phyloP scores from a whole-genome alignment of 164 flowering plant genomes.

The Sextonia rubra region DNA sequence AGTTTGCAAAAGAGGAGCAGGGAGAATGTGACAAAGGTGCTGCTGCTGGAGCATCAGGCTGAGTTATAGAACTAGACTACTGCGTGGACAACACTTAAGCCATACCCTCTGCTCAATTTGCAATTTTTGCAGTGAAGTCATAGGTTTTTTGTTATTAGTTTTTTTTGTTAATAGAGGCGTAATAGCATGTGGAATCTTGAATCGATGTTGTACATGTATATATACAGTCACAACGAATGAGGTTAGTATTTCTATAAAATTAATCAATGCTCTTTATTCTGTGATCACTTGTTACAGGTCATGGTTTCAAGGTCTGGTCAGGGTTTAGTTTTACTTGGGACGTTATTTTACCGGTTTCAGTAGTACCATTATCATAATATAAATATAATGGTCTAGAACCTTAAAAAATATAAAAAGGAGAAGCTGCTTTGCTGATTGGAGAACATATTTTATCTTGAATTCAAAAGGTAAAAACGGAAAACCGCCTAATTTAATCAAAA shows the following conservation, averaged over 20 bases:
- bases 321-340: too few relatives aligned
- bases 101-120: neutral
- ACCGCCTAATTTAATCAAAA: too few relatives aligned
- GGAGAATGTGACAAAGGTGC: slow-evolving; percentile 53
- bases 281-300: too few relatives aligned
- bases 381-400: too few relatives aligned
- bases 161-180: neutral
- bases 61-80: slow-evolving; percentile 1
- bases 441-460: too few relatives aligned
- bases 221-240: neutral
- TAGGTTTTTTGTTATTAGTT: neutral
- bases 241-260: neutral
- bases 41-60: slow-evolving; percentile 56
- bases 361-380: too few relatives aligned
- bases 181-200: neutral
- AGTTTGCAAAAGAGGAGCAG: slow-evolving; percentile 84
- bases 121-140: slow-evolving; percentile 8
- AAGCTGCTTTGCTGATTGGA: too few relatives aligned
- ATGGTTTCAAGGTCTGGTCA: too few relatives aligned
- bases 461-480: too few relatives aligned
- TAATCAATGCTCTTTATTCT: neutral
- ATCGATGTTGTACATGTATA: neutral
- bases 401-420: too few relatives aligned
- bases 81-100: neutral
- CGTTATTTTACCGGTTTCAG: too few relatives aligned